Evolutionary conservation across 495 filamentous ascomycete genomes (phyloP), one percentile per base, ranked within the genome.

Genomic region (Tuber calosporum): DNA sequence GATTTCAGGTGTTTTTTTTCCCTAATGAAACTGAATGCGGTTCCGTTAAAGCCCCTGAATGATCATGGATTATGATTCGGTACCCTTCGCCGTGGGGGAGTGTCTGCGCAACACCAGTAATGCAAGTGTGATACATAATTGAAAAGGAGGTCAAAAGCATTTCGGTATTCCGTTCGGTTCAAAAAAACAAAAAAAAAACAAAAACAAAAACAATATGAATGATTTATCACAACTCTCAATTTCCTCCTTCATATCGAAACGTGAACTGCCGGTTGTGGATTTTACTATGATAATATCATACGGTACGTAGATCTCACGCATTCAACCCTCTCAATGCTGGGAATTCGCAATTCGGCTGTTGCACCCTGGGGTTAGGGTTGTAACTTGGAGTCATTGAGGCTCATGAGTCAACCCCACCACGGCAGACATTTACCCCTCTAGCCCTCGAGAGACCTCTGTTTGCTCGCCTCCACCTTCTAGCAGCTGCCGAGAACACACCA

Each of bases 371-470:
- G 76, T 78, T 78, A 78, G 76, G 76, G 73, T 68, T 69, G 5
- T 67, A 36, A 45, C 17, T 15, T 6, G 53, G 26, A 38, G 26
- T 40, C 17, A 72, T 15, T 36, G 74, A 70, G 75, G 75, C 68
- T 78, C 76, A 34, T 78, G 76, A 78, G 74, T 78, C 76, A 77
- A 77, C 76, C 76, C 76, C 76, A 53, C 75, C 13, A 71, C 74
- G 58, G 37, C 58, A 74, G 20, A 73, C 68, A 72, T 37, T 73
- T 73, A 77, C 76, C 76, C 76, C 76, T 67, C 76, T 43, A 76
- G 73, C 74, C 70, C 40, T 68, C 39, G 48, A 43, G 45, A 48
- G 66, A 70, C 13, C 48, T 26, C 13, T n/a, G 6, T 15, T n/a
- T 9, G 22, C 22, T 48, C 22, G 17, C 7, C 53, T 30, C 48